These are phyloP conservation scores for Scedosporium minutisporum DNA, from an alignment of 2,329 filamentous ascomycete species.

Conservation along the genomic window DNA sequence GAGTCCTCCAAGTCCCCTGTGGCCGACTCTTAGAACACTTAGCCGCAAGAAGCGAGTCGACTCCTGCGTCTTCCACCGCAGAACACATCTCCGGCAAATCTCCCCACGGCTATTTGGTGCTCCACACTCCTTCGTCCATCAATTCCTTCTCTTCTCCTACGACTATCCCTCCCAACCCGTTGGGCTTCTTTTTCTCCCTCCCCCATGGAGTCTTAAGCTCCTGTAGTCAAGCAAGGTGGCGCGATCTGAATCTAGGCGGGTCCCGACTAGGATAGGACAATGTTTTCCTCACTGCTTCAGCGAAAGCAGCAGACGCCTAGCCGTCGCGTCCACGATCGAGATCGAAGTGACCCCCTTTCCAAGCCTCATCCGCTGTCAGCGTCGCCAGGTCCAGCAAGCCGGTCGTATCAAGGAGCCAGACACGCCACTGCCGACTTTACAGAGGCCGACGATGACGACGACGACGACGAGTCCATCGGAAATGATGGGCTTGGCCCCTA, in stretches of 20 bases:
- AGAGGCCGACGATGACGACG: slow-evolving; percentile 48
- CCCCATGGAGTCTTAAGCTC: slow-evolving; percentile 5
- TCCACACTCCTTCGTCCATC: background rate
- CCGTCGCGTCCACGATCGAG: slow-evolving; percentile 2
- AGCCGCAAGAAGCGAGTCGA: background rate
- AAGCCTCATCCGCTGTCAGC: background rate
- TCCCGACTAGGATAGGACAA: background rate
- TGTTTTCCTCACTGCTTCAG: slow-evolving; percentile 6
- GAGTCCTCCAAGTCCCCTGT: background rate
- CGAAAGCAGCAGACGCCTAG: slow-evolving; percentile 4
- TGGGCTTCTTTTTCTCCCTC: background rate
- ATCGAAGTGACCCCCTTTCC: background rate
- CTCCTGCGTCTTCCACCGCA: background rate
- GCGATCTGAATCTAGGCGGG: background rate
- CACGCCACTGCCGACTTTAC: slow-evolving; percentile 57
- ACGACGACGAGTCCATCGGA: slow-evolving; percentile 31
- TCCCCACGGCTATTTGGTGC: background rate
- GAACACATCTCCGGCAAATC: background rate
- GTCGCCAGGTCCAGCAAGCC: slow-evolving; percentile 4
- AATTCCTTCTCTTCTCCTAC: slow-evolving; percentile 19
- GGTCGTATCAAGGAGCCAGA: slow-evolving; percentile 21
- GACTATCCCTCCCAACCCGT: background rate
- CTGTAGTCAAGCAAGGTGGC: slow-evolving; percentile 4
- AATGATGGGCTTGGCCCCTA: slow-evolving; percentile 19
- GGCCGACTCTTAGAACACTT: background rate